Conservation (phyloP, 2,329 filamentous ascomycete species). For the Curvularia eragrostidis region DNA sequence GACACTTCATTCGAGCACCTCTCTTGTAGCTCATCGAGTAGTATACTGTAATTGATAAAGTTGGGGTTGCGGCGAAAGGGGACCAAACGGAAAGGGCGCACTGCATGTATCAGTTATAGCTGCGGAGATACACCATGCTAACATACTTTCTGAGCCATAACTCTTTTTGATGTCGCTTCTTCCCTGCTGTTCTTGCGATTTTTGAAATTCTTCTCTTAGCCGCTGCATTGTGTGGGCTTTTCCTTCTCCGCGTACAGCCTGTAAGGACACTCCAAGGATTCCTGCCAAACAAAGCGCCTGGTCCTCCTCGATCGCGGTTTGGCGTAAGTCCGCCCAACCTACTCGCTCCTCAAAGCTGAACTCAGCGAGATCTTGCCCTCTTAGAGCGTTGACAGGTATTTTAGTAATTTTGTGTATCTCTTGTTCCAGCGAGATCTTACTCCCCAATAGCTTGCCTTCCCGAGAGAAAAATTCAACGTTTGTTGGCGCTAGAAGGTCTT, state of each 20-base stretch:
- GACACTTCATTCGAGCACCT: not conserved
- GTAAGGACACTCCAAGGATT: slow-evolving; percentile 29
- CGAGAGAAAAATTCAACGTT: slow-evolving; percentile 27
- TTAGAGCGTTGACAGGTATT: slow-evolving; percentile 16
- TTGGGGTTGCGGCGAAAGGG: not conserved
- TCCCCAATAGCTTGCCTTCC: slow-evolving; percentile 18
- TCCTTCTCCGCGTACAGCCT: slow-evolving; percentile 28
- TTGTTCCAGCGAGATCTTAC: slow-evolving; percentile 16
- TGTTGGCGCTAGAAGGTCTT: slow-evolving; percentile 23
- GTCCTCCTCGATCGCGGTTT: slow-evolving; percentile 32
- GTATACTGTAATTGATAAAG: not conserved
- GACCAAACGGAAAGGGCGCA: not conserved
- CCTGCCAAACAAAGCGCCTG: slow-evolving; percentile 34
- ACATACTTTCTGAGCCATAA: not conserved
- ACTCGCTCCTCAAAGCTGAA: slow-evolving; percentile 29
- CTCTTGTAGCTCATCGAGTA: not conserved
- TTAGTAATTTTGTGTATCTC: slow-evolving; percentile 20
- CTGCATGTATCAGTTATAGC: not conserved
- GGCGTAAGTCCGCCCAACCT: slow-evolving; percentile 33
- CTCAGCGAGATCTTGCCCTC: slow-evolving; percentile 15
- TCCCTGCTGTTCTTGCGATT: not conserved
- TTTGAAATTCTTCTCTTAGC: slow-evolving; percentile 23
- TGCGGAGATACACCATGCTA: not conserved
- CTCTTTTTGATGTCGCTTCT: not conserved
- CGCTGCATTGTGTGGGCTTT: slow-evolving; percentile 22